Conservation (phyloP, 192 early-diverging fungal genomes). For the Backusella tuberculispora region DNA sequence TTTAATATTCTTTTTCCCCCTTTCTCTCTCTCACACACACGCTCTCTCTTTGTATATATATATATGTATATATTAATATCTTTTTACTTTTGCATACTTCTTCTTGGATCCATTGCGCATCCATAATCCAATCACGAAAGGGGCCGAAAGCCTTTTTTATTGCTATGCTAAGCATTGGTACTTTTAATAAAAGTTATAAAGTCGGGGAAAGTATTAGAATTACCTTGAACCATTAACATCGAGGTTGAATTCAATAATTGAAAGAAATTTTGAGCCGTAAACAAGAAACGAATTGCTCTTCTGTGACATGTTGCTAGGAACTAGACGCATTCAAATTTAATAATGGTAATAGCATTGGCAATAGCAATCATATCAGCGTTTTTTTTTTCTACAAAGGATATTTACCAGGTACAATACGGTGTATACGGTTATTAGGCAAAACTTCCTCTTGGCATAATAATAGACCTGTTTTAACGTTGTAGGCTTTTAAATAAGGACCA, state of each 20-base stretch:
- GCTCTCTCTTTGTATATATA: too few species aligned
- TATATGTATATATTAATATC: not conserved
- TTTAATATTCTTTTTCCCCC: too few species aligned
- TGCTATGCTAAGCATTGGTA: constrained; percentile 18
- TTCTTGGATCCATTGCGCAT: constrained; percentile 67
- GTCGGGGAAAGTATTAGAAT: not conserved
- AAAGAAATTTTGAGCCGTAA: constrained; percentile 56
- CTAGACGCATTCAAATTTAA: too few species aligned
- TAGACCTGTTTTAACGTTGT: constrained; percentile 47
- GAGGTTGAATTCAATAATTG: constrained; percentile 18
- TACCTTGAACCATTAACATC: not conserved
- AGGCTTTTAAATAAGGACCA: constrained; percentile 59
- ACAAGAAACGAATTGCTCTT: constrained; percentile 34
- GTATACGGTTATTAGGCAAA: constrained; percentile 49
- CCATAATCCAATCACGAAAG: constrained; percentile 79
- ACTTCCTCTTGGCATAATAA: constrained; percentile 41
- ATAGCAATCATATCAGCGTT: not conserved
- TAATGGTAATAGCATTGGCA: not conserved
- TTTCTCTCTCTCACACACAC: not conserved
- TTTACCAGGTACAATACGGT: constrained; percentile 57
- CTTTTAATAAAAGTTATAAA: not conserved
- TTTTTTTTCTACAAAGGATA: not conserved
- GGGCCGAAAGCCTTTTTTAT: constrained; percentile 40
- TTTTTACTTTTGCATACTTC: constrained; percentile 22
- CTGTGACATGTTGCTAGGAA: not conserved